Conservation (phyloP, 108 stramenopile genomes). For the Nitzschia palea region DNA sequence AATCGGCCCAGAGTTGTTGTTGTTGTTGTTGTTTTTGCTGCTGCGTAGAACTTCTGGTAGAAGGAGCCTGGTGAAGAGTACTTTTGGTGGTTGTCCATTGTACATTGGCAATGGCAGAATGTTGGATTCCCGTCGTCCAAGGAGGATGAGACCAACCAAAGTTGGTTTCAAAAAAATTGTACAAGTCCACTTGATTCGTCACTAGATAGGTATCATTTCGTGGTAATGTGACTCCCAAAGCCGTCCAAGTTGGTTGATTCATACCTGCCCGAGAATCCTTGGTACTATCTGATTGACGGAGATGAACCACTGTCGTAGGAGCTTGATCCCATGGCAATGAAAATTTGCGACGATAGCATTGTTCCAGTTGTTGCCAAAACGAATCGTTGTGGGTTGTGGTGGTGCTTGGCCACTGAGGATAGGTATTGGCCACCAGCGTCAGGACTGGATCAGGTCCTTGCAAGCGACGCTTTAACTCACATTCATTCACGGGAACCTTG, state of each 20-base stretch:
- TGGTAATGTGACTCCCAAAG: constrained; percentile 21
- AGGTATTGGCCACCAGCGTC: constrained; percentile 36
- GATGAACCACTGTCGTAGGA: constrained; percentile 44
- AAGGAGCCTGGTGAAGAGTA: too few species aligned
- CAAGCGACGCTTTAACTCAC: constrained; percentile 25
- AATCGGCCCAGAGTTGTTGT: constrained; percentile 47
- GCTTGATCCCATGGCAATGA: constrained; percentile 29
- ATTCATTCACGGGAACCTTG: constrained; percentile 32
- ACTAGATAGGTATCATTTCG: constrained; percentile 37
- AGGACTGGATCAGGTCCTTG: neutral
- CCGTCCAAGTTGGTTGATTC: constrained; percentile 30
- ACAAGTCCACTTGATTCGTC: constrained; percentile 47
- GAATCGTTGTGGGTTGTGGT: constrained; percentile 5
- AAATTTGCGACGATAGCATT: constrained; percentile 22
- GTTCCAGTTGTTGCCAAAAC: constrained; percentile 9
- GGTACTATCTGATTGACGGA: constrained; percentile 39
- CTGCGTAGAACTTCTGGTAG: too few species aligned
- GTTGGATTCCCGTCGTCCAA: constrained; percentile 29
- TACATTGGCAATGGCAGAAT: constrained; percentile 30
- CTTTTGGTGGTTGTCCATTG: neutral
- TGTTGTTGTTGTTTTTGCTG: constrained; percentile 16
- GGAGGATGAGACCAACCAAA: constrained; percentile 42
- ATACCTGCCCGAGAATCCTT: constrained; percentile 35
- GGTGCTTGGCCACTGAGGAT: constrained; percentile 42
- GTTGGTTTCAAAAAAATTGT: constrained; percentile 23